phyloP scores from a whole-genome alignment of 345 rosid species.

The Abelmoschus esculentus region DNA sequence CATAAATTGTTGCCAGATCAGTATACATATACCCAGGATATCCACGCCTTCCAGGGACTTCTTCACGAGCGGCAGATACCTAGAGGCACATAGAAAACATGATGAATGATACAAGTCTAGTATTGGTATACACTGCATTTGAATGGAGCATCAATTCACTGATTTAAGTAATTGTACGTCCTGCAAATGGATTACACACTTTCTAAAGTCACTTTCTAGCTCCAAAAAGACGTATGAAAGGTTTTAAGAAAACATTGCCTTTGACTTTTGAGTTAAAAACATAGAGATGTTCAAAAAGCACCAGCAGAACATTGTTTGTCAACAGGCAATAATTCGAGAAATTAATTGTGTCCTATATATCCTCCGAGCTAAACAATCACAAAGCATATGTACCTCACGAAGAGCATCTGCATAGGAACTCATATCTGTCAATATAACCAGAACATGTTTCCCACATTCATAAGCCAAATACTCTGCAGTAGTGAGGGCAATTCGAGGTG shows the following conservation, averaged over 20 bases:
- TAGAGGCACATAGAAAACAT: slow-evolving; percentile 24
- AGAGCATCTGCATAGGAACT: slow-evolving; percentile 99
- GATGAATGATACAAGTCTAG: background rate
- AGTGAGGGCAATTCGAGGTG: slow-evolving; percentile 93
- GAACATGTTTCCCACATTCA: slow-evolving; percentile 96
- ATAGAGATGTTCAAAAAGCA: background rate
- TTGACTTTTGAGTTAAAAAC: too few species aligned
- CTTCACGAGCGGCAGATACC: slow-evolving; percentile 99
- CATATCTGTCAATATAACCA: slow-evolving; percentile 95
- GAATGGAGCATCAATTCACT: too few species aligned
- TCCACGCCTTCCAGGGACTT: slow-evolving; percentile 99
- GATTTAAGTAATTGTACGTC: too few species aligned
- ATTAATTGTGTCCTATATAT: too few species aligned
- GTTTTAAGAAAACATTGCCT: too few species aligned
- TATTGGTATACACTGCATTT: too few species aligned
- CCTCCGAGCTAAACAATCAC: background rate
- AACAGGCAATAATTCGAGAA: too few species aligned
- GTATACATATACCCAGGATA: slow-evolving; percentile 99
- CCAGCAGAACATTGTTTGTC: background rate
- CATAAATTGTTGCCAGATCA: slow-evolving; percentile 96
- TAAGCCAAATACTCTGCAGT: slow-evolving; percentile 97
- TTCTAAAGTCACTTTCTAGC: too few species aligned
- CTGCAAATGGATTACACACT: too few species aligned
- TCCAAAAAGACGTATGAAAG: too few species aligned
- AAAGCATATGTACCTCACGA: slow-evolving; percentile 63